These are phyloP conservation scores for Eremothecium cymbalariae DNA, from an alignment of 1,139 yeast genomes.

Conservation along the genomic window DNA sequence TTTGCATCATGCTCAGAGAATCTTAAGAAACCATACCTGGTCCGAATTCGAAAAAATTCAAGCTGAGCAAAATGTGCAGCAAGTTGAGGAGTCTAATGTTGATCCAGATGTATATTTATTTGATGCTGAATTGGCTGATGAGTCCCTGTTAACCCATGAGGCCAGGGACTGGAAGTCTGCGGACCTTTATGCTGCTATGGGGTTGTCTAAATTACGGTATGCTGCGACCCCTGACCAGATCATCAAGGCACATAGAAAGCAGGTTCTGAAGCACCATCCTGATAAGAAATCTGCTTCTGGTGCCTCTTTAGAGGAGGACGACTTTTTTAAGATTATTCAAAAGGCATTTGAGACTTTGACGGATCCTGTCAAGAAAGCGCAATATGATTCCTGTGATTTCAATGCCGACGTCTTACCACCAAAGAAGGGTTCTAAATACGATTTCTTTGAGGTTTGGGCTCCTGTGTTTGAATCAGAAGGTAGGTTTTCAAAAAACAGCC, in stretches of 20 bases:
- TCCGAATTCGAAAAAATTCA: constrained; percentile 92
- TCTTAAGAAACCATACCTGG: constrained; percentile 96
- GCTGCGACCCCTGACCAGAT: constrained; percentile 88
- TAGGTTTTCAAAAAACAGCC: constrained; percentile 89
- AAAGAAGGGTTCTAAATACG: constrained; percentile 51
- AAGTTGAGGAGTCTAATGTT: constrained; percentile 56
- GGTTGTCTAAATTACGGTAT: constrained; percentile 84
- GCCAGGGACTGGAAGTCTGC: constrained; percentile 98
- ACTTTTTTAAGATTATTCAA: constrained; percentile 96
- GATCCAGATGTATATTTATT: constrained; percentile 70
- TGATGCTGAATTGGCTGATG: constrained; percentile 65
- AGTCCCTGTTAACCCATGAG: constrained; percentile 70
- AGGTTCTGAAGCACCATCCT: constrained; percentile 95
- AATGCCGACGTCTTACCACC: constrained; percentile 83
- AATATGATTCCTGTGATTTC: constrained; percentile 91
- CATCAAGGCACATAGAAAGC: constrained; percentile 94
- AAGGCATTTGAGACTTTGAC: constrained; percentile 88
- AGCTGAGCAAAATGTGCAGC: constrained; percentile 80
- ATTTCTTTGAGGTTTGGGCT: constrained; percentile 86
- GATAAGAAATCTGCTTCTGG: constrained; percentile 78
- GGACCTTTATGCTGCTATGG: constrained; percentile 93
- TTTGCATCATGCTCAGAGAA: constrained; percentile 94
- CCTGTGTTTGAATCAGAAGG: constrained; percentile 87
- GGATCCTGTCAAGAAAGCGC: constrained; percentile 80
- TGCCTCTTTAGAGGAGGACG: constrained; percentile 87